Conservation (phyloP, 2,329 filamentous ascomycete species). For the Ophiocordyceps camponoti-rufipedis region DNA sequence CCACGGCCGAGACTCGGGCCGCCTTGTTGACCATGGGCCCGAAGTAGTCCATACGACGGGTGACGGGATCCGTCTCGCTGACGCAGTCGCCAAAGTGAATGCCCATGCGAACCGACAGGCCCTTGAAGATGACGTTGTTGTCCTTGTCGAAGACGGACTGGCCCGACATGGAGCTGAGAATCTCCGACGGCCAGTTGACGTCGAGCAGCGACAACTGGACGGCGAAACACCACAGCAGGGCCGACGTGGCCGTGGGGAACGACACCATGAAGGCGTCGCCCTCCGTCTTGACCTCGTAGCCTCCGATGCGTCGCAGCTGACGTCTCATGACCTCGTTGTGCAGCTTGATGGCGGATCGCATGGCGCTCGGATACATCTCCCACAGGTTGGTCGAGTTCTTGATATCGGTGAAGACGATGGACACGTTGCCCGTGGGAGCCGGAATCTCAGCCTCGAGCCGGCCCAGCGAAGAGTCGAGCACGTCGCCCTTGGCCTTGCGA, state of each 20-base stretch:
- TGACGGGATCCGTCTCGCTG: constrained; percentile 89
- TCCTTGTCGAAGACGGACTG: constrained; percentile 71
- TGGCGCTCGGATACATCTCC: constrained; percentile 88
- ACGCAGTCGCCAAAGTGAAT: constrained; percentile 91
- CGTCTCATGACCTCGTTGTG: constrained; percentile 96
- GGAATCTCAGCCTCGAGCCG: constrained; percentile 81
- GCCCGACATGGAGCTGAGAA: constrained; percentile 71
- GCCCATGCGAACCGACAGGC: constrained; percentile 91
- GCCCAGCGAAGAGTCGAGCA: constrained; percentile 73
- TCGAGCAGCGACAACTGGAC: constrained; percentile 79
- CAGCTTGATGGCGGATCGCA: constrained; percentile 91
- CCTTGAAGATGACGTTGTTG: constrained; percentile 78
- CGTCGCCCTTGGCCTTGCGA: constrained; percentile 42
- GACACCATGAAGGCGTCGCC: constrained; percentile 99
- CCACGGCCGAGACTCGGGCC: constrained; percentile 80
- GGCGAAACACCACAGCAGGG: constrained; percentile 88
- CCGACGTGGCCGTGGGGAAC: constrained; percentile 88
- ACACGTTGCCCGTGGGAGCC: constrained; percentile 75
- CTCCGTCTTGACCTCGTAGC: constrained; percentile 99
- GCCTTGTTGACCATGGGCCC: constrained; percentile 98
- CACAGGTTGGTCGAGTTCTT: constrained; percentile 93
- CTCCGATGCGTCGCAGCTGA: constrained; percentile 81
- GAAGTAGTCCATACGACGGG: constrained; percentile 97
- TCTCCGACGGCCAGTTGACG: constrained; percentile 83
- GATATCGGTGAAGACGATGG: constrained; percentile 96